Percentiles rank a stretch among this genome's conserved stretches.
These are phyloP conservation scores for Epichloe scottii DNA, from an alignment of 2,329 filamentous ascomycete genomes.

Conservation along the genomic window DNA sequence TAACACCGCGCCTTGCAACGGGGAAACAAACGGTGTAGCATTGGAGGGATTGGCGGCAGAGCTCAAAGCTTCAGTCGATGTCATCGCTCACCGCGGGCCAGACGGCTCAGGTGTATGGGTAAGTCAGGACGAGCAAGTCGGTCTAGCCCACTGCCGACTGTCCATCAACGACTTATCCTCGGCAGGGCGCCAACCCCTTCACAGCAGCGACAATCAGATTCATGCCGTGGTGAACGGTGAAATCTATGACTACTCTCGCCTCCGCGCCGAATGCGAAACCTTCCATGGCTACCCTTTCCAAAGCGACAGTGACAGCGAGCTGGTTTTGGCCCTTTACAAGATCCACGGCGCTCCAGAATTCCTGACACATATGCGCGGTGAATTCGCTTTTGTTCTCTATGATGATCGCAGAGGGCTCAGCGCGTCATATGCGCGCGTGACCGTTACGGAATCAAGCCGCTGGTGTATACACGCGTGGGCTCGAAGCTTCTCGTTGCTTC, in stretches of 20 bases:
- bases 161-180: slow-evolving; percentile 39
- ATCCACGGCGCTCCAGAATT: slow-evolving; percentile 27
- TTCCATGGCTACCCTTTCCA: slow-evolving; percentile 30
- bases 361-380: slow-evolving; percentile 34
- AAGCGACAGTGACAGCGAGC: slow-evolving; percentile 32
- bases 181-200: slow-evolving; percentile 34
- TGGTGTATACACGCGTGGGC: slow-evolving; percentile 34
- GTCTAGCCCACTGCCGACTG: slow-evolving; percentile 36
- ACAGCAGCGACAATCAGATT: slow-evolving; percentile 24
- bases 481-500: slow-evolving; percentile 33
- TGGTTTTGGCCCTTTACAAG: slow-evolving; percentile 39
- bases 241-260: slow-evolving; percentile 39
- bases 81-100: slow-evolving; percentile 19
- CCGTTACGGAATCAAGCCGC: slow-evolving; percentile 44
- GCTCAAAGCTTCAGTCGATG: slow-evolving; percentile 6
- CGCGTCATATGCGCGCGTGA: slow-evolving; percentile 37
- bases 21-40: no score
- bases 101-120: slow-evolving; percentile 19
- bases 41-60: no score
- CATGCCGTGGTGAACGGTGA: slow-evolving; percentile 49
- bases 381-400: slow-evolving; percentile 41
- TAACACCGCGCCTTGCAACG: no score
- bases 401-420: slow-evolving; percentile 24
- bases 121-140: slow-evolving; percentile 11
- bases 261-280: slow-evolving; percentile 24